Percentiles rank a stretch among this genome's conserved stretches.
Conservation (phyloP, 805 yeast species). For the Helenozyma baotianmanensis region DNA sequence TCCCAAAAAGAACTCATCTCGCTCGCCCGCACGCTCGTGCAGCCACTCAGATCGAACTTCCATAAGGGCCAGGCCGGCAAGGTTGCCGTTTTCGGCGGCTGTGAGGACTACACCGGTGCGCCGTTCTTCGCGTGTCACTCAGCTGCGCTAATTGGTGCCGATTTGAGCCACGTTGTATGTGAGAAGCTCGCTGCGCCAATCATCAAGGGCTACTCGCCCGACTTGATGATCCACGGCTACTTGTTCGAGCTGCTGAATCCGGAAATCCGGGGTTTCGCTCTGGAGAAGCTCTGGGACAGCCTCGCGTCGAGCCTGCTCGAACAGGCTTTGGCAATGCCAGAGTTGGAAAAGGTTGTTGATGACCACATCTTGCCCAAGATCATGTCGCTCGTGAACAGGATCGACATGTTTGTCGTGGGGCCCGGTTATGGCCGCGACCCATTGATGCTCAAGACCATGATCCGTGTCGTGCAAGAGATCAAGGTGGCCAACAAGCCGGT, state of each 20-base stretch:
- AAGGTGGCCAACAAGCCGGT: conserved; percentile 59
- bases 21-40: conserved; percentile 55
- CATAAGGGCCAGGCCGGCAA: conserved; percentile 94
- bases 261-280: conserved; percentile 16
- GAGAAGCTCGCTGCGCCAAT: conserved; percentile 72
- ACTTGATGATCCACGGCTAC: conserved; percentile 95
- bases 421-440: conserved; percentile 91
- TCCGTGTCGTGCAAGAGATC: conserved; percentile 53
- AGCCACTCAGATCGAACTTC: conserved; percentile 66
- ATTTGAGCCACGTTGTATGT: conserved; percentile 86
- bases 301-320: conserved; percentile 13
- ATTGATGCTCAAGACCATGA: conserved; percentile 57
- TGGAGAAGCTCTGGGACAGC: conserved; percentile 17
- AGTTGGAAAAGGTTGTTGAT: conserved; percentile 33
- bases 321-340: conserved; percentile 21
- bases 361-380: conserved; percentile 52
- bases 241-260: conserved; percentile 47
- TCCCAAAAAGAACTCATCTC: conserved; percentile 42
- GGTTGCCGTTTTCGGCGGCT: conserved; percentile 85
- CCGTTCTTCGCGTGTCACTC: conserved; percentile 89
- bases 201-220: conserved; percentile 85
- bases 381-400: conserved; percentile 47
- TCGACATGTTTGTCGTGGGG: conserved; percentile 83
- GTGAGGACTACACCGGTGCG: conserved; percentile 95
- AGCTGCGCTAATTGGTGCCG: conserved; percentile 80